A percentile compares a stretch with the other conserved stretches of the same genome.
These are phyloP conservation scores for Lavandula angustifolia DNA, from an alignment of 257 asterid species.

Conservation along the genomic window DNA sequence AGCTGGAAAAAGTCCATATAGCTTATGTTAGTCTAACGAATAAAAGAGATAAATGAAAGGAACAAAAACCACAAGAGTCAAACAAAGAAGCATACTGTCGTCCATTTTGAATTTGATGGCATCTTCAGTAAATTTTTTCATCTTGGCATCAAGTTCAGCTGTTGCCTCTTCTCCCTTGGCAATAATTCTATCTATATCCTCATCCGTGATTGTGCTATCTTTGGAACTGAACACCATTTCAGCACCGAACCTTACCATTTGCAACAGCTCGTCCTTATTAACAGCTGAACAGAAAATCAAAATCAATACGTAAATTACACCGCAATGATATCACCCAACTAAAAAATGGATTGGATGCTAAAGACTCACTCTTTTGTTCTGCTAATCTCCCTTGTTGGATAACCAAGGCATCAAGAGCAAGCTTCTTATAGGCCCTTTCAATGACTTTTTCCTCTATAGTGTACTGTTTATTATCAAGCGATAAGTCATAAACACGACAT, in stretches of 20 bases:
- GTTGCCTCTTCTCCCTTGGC: conserved; percentile 99
- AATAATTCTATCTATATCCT: conserved; percentile 95
- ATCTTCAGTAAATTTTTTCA: conserved; percentile 98
- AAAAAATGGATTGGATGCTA: conserved; percentile 20
- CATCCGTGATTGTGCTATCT: conserved; percentile 99
- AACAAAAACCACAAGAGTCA: conserved; percentile 15
- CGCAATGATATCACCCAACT: neutral
- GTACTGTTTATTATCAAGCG: conserved; percentile 50
- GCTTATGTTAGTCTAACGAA: conserved; percentile 36
- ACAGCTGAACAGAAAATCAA: conserved; percentile 62
- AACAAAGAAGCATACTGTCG: conserved; percentile 63
- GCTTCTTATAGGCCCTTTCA: conserved; percentile 99
- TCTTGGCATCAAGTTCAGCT: conserved; percentile 98
- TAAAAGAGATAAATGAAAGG: conserved; percentile 26
- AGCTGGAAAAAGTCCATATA: conserved; percentile 57
- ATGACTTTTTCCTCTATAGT: conserved; percentile 98
- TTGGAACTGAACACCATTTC: conserved; percentile 99
- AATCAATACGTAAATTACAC: conserved; percentile 5
- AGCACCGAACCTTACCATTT: conserved; percentile 99
- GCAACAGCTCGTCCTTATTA: conserved; percentile 94
- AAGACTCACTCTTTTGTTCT: conserved; percentile 79
- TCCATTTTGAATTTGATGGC: conserved; percentile 99
- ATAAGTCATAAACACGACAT: conserved; percentile 25
- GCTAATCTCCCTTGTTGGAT: conserved; percentile 99
- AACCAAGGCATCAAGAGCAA: conserved; percentile 99